Conservation (phyloP, 345 rosid genomes). For the Litchi chinensis region DNA sequence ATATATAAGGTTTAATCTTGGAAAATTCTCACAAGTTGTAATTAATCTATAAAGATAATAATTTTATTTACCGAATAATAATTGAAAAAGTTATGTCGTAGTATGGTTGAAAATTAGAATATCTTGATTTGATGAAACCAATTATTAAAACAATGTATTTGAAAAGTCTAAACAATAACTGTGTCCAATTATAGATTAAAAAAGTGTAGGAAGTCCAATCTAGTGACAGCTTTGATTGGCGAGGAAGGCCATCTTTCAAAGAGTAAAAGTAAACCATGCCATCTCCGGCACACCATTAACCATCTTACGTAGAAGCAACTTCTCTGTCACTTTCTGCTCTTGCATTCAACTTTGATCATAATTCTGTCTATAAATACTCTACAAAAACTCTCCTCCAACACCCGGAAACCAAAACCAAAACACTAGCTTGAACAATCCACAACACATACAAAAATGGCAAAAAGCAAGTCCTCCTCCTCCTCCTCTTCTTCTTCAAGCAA, state of each 20-base stretch:
- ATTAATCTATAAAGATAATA: no score
- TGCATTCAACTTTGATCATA: neutral
- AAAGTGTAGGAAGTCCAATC: no score
- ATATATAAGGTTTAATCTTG: no score
- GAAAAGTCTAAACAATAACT: no score
- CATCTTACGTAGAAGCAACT: slow-evolving; percentile 39
- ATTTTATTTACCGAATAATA: no score
- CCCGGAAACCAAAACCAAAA: neutral
- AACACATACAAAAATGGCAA: slow-evolving; percentile 9
- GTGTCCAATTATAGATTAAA: no score
- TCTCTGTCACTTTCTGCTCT: neutral
- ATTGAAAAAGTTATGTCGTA: no score
- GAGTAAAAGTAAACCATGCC: slow-evolving; percentile 26
- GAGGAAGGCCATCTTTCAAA: slow-evolving; percentile 18
- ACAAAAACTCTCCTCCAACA: neutral
- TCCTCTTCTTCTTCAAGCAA: slow-evolving; percentile 26
- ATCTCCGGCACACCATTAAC: neutral
- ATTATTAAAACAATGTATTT: no score
- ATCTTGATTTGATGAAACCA: no score
- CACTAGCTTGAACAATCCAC: neutral
- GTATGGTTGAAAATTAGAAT: no score
- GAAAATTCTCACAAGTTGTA: no score
- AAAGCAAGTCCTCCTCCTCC: slow-evolving; percentile 25
- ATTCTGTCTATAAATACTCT: slow-evolving; percentile 6
- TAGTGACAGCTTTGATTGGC: slow-evolving; percentile 6